Percentiles rank a stretch among this genome's conserved stretches.
Conservation (phyloP, 2,329 filamentous ascomycete species). For the Zasmidium angulare region DNA sequence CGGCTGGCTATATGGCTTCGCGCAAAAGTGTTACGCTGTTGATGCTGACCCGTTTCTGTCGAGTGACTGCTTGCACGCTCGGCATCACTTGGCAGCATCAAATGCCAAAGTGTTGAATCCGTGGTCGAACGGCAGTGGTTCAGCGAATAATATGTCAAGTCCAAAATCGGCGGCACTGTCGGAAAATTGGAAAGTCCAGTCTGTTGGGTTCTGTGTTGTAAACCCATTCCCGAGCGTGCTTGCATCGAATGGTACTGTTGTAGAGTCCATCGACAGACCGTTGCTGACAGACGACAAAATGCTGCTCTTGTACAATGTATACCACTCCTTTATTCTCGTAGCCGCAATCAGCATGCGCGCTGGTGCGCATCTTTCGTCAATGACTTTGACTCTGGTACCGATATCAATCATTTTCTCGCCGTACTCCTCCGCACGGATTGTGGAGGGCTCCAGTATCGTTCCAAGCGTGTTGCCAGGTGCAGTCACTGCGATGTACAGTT, state of each 20-base stretch:
- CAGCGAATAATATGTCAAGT: conserved; percentile 20
- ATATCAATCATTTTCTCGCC: conserved; percentile 23
- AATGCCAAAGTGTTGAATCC: neutral
- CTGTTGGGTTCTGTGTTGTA: neutral
- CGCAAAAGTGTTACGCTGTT: neutral
- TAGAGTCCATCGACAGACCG: neutral
- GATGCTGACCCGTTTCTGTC: neutral
- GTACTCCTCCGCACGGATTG: conserved; percentile 28
- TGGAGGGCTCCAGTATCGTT: conserved; percentile 25
- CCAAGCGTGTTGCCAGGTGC: conserved; percentile 28
- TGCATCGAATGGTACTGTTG: neutral
- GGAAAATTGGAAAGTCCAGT: conserved; percentile 15
- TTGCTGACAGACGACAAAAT: conserved; percentile 1
- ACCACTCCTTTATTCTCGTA: conserved; percentile 20
- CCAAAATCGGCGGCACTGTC: conserved; percentile 20
- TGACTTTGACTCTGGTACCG: conserved; percentile 2
- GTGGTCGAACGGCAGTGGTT: conserved; percentile 11
- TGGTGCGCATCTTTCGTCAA: conserved; percentile 19
- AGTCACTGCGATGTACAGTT: conserved; percentile 29
- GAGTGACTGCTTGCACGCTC: neutral
- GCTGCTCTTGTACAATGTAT: conserved; percentile 18
- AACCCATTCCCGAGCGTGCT: neutral
- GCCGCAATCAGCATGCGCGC: conserved; percentile 21
- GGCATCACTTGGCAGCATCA: neutral
- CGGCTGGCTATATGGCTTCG: neutral